Base-by-base conservation (phyloP, 176 grass and related monocot species). In the Eremochloa ophiuroides region DNA sequence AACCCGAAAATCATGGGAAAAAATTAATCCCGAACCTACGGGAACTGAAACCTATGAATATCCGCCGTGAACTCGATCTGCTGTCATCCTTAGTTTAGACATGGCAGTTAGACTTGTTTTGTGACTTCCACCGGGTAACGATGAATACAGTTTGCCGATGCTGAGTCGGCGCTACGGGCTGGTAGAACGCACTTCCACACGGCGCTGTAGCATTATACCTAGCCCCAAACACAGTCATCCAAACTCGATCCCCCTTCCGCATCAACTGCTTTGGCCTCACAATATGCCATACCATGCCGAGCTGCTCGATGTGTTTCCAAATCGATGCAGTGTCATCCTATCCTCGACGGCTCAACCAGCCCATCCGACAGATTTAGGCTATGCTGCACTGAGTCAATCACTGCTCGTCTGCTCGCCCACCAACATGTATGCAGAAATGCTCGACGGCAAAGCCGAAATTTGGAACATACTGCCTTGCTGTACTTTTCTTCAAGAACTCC, bases 391-490 rank as follows among this genome's bases (percentile, higher is more conserved):
- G 38, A 17, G 18, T 79, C 38, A 6, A 74, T 61, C 39, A 70
- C n/a, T n/a, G n/a, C n/a, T n/a, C n/a, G n/a, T n/a, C 80, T 2
- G 44, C 66, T n/a, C 17, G 10, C 20, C 80, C 64, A 27, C 62
- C 66, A 26, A 31, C 66, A 61, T 71, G 80, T 20, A 82, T 20
- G 27, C 80, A 73, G 56, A 73, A 82, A 29, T 82, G 66, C 47
- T 82, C 31, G 9, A 71, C 5, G 10, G 38, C 80, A 13, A 12
- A 60, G 51, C 56, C 1, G 43, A 82, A 73, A 4, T 82, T 51
- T 4, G 69, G 69, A 5, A 37, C 50, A 25, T 51, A 55, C 20
- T 48, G 33, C 38, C 9, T 26, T 41, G 66, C 26, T 29, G 59
- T n/a, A 25, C 0, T 41, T 69, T 26, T 69, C 66, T 8, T 60